These are phyloP conservation scores for Gynandropsis gynandra DNA, from an alignment of 345 rosid genomes.

Conservation along the genomic window DNA sequence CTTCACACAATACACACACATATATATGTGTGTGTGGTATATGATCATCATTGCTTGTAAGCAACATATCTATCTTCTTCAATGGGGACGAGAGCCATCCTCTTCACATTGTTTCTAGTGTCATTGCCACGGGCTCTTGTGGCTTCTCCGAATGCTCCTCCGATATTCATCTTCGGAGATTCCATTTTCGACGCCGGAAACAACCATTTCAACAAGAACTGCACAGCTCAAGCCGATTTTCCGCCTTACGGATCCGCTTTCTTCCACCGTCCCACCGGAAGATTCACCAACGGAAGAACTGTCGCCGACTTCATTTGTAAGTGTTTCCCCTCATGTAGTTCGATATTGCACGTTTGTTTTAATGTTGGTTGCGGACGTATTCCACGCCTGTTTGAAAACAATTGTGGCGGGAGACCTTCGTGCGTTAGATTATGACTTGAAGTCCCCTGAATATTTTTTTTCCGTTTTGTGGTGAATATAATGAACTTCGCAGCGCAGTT, in stretches of 20 bases:
- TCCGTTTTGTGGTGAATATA: too few species aligned
- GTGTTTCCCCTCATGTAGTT: too few species aligned
- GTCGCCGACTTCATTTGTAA: constrained; percentile 58
- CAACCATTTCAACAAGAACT: constrained; percentile 56
- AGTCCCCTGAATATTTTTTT: not conserved
- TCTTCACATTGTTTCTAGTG: constrained; percentile 7
- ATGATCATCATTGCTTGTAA: too few species aligned
- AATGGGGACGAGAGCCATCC: constrained; percentile 15
- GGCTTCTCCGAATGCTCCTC: constrained; percentile 26
- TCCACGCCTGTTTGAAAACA: too few species aligned
- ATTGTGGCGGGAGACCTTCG: too few species aligned
- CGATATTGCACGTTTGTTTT: too few species aligned
- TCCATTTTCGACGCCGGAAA: constrained; percentile 61
- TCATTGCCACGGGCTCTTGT: constrained; percentile 11
- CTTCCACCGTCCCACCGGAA: constrained; percentile 59
- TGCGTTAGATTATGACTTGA: too few species aligned
- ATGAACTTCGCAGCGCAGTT: constrained; percentile 38
- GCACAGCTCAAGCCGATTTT: constrained; percentile 62
- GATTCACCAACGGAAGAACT: constrained; percentile 69
- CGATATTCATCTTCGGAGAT: constrained; percentile 60
- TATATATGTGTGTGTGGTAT: too few species aligned
- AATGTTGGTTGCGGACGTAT: too few species aligned
- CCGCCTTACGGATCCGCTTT: constrained; percentile 66
- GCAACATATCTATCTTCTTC: not conserved
- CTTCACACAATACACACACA: too few species aligned